These are phyloP conservation scores for Russula ochroleuca DNA, from an alignment of 768 basidiomycete genomes.

Conservation along the genomic window DNA sequence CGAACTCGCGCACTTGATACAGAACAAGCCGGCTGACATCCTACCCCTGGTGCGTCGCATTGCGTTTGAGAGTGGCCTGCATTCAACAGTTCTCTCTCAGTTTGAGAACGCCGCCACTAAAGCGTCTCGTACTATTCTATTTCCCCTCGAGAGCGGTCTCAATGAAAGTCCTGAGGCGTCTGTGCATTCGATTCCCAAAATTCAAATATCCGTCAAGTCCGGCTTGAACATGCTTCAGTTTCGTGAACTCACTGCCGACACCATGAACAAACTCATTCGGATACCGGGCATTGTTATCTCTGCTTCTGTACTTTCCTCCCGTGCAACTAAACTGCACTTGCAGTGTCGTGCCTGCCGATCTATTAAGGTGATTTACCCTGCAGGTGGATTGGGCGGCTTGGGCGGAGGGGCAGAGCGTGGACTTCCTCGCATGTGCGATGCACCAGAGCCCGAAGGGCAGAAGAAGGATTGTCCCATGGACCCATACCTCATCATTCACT, in stretches of 20 bases:
- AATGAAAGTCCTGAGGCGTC: slow-evolving; percentile 41
- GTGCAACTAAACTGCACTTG: slow-evolving; percentile 86
- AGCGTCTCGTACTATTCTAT: slow-evolving; percentile 77
- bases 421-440: slow-evolving; percentile 84
- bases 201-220: slow-evolving; percentile 87
- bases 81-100: slow-evolving; percentile 39
- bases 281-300: slow-evolving; percentile 98
- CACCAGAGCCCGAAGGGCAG: slow-evolving; percentile 71
- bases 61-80: not conserved
- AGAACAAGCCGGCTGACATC: slow-evolving; percentile 84
- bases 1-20: slow-evolving; percentile 86
- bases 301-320: slow-evolving; percentile 87
- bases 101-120: slow-evolving; percentile 89
- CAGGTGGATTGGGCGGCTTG: slow-evolving; percentile 77
- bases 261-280: slow-evolving; percentile 93
- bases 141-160: slow-evolving; percentile 62
- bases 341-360: slow-evolving; percentile 90
- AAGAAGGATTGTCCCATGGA: slow-evolving; percentile 94
- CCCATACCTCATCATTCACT: slow-evolving; percentile 93
- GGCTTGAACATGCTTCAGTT: slow-evolving; percentile 92
- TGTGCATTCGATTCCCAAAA: slow-evolving; percentile 51
- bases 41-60: slow-evolving; percentile 66
- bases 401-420: slow-evolving; percentile 82
- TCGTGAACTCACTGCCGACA: slow-evolving; percentile 88
- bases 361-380: slow-evolving; percentile 71